A percentile compares a stretch with the other conserved stretches of the same genome.
phyloP scores from a whole-genome alignment of 2,329 filamentous ascomycete genomes.

The Parastagonospora nodorum region DNA sequence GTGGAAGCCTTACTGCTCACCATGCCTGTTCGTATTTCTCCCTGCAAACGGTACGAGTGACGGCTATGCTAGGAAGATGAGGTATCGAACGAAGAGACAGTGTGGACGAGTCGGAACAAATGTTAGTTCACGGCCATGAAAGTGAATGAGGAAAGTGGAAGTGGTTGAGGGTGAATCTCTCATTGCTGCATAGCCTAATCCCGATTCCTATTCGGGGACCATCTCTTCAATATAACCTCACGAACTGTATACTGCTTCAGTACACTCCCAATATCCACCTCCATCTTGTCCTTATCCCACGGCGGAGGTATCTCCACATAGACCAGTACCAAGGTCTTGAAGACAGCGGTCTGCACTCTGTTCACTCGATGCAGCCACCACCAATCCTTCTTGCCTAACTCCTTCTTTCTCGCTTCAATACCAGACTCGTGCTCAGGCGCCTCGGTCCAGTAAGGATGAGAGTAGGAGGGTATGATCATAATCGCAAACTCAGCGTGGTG shows the following conservation, averaged over 20 bases:
- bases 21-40: too few relatives aligned
- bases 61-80: too few relatives aligned
- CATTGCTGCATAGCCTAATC: constrained; percentile 48
- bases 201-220: constrained; percentile 80
- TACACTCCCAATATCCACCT: constrained; percentile 63
- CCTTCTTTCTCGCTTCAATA: constrained; percentile 57
- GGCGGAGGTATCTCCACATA: constrained; percentile 91
- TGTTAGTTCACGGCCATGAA: too few relatives aligned
- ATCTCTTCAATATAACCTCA: constrained; percentile 81
- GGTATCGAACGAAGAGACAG: too few relatives aligned
- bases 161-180: too few relatives aligned
- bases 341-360: constrained; percentile 84
- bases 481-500: constrained; percentile 93
- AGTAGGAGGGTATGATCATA: constrained; percentile 82
- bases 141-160: too few relatives aligned
- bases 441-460: constrained; percentile 69
- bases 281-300: constrained; percentile 47
- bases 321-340: constrained; percentile 85
- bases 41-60: too few relatives aligned
- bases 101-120: too few relatives aligned
- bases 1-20: too few relatives aligned
- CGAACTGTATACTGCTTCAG: constrained; percentile 75
- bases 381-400: constrained; percentile 64
- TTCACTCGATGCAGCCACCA: constrained; percentile 88
- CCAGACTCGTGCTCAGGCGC: constrained; percentile 52